Percentiles rank a stretch among this genome's conserved stretches.
These are phyloP conservation scores for Cornus florida DNA, from an alignment of 148 eudicot genomes.

Conservation along the genomic window DNA sequence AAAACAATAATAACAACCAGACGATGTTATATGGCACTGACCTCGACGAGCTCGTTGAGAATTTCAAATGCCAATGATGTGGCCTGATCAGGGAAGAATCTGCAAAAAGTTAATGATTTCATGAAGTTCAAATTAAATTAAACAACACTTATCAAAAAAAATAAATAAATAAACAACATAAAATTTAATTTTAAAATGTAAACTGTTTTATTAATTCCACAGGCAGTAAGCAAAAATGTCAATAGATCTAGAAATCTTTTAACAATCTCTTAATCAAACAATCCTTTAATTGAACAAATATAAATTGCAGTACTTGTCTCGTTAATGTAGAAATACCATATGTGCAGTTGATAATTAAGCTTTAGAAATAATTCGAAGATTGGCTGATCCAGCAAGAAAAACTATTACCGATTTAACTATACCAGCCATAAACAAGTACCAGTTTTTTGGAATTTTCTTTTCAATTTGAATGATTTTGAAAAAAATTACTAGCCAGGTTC, in stretches of 20 bases:
- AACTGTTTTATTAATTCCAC: neutral
- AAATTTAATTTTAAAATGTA: no score
- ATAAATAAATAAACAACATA: no score
- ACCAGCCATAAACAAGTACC: no score
- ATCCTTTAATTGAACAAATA: neutral
- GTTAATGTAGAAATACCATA: neutral
- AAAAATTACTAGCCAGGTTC: no score
- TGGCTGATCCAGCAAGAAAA: neutral
- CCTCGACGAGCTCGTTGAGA: conserved; percentile 79
- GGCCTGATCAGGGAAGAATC: conserved; percentile 90
- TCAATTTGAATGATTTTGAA: no score
- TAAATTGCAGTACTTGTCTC: neutral
- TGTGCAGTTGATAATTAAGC: neutral
- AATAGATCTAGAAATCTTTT: neutral
- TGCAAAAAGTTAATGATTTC: conserved; percentile 30
- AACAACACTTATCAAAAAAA: neutral
- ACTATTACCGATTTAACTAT: no score
- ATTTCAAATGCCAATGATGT: conserved; percentile 60
- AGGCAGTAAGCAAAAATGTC: neutral
- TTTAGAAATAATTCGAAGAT: neutral
- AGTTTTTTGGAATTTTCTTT: no score
- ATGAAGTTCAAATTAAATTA: neutral
- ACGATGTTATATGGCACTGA: conserved; percentile 20
- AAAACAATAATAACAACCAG: neutral
- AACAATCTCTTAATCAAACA: neutral